Conservation (phyloP, 768 basidiomycete species). For the Amanita pallidorosea region DNA sequence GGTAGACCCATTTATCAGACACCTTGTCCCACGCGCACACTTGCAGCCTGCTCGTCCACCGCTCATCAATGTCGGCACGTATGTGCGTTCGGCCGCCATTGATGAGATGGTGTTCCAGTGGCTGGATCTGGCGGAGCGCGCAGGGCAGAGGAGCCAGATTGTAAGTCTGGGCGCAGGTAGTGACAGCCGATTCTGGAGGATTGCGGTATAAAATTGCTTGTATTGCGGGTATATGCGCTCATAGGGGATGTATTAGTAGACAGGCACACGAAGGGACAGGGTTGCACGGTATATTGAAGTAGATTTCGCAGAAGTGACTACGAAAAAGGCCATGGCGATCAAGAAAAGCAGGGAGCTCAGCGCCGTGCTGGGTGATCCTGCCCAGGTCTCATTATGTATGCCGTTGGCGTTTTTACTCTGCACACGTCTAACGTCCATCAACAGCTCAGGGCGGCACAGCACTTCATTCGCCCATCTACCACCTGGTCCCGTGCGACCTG, state of each 20-base stretch:
- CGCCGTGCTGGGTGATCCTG: conserved; percentile 34
- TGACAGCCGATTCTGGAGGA: conserved; percentile 91
- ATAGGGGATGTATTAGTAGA: conserved; percentile 28
- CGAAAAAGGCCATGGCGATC: conserved; percentile 74
- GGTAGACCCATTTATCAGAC: conserved; percentile 58
- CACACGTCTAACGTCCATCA: background rate
- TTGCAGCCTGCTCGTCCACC: conserved; percentile 60
- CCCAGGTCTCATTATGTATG: conserved; percentile 33
- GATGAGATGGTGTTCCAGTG: conserved; percentile 67
- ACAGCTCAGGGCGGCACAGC: conserved; percentile 54
- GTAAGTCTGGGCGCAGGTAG: conserved; percentile 94
- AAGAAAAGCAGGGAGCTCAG: conserved; percentile 52
- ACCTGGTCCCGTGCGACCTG: conserved; percentile 72
- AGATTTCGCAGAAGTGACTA: conserved; percentile 83
- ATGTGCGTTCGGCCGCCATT: conserved; percentile 71
- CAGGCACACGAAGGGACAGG: conserved; percentile 36
- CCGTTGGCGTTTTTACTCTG: background rate
- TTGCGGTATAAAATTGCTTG: conserved; percentile 38
- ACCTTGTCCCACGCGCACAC: conserved; percentile 60
- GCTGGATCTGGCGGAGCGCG: conserved; percentile 32
- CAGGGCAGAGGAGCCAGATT: conserved; percentile 60
- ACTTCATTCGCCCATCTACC: conserved; percentile 46
- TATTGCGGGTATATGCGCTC: background rate
- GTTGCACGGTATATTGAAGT: conserved; percentile 71
- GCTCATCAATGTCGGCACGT: conserved; percentile 92